Base-by-base conservation (phyloP, 352 stramenopile species). In the Phytopythium chamaehyphon region DNA sequence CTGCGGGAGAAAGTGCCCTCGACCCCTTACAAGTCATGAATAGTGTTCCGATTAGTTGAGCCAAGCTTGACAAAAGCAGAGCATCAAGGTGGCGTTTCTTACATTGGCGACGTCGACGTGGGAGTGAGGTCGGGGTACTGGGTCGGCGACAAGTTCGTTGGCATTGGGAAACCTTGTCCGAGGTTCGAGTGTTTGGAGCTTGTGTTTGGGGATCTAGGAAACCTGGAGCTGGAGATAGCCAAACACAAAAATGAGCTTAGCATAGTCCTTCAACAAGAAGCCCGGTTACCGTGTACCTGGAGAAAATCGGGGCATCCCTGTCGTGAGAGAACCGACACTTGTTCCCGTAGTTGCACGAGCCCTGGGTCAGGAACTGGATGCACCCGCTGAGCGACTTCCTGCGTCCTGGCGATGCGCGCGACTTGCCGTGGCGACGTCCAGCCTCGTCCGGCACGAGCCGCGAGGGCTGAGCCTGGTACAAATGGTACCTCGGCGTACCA, bases 321-420 rank as follows among this genome's bases (percentile, higher is more conserved):
- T 83, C 68, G 43, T 92, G 82, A 0, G 70, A 83, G 40, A 73
- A 92, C 39, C 57, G 78, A 51, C 82, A 92, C 14, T 66, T 69
- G 28, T 51, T 43, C 5, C 79, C 82, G 26, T 82, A 90, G 3
- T 23, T 31, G 35, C 82, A 92, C 6, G 45, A 68, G 18, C 69
- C 76, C 22, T 55, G 55, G 1, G 64, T 59, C 3, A 64, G 23
- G 47, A 86, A 87, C 42, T 76, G 75, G 7, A 72, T 55, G 47
- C 78, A 89, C 3, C 54, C 54, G 8, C 35, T 24, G 14, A 24
- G 36, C 16, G 47, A 31, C 9, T 47, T 38, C 21, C 44, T 39
- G 3, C 21, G 15, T 28, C 16, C 12, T n/a, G 47, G 33, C 26
- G 60, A 42, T 43, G 31, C 42, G 2, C 51, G 24, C 28, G 63